phyloP scores from a whole-genome alignment of 176 grass and related monocot species.

The Guadua angustifolia region DNA sequence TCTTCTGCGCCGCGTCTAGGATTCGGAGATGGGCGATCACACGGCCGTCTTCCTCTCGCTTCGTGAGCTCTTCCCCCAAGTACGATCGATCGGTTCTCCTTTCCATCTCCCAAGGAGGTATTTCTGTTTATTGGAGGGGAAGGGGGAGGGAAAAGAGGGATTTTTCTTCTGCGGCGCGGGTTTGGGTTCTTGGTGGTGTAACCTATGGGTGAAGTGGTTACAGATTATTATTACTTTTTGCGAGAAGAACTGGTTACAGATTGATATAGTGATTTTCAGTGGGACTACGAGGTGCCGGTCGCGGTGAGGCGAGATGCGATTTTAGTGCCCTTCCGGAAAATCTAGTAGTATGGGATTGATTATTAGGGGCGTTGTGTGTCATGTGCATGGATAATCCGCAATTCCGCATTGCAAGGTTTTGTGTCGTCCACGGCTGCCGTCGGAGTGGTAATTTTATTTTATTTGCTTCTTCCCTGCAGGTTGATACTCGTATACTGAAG shows the following conservation, averaged over 20 bases:
- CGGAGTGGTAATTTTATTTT: neutral
- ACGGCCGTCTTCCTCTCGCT: slow-evolving; percentile 56
- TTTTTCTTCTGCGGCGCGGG: neutral
- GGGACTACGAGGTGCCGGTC: neutral
- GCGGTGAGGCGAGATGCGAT: neutral
- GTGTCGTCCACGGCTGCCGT: neutral
- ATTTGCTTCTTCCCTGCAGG: slow-evolving; percentile 42
- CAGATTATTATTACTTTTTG: neutral
- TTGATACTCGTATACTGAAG: slow-evolving; percentile 71
- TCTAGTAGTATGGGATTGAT: neutral
- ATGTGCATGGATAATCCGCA: neutral
- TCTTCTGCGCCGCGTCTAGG: neutral
- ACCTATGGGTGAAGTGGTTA: neutral
- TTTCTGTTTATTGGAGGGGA: neutral
- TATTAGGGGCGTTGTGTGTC: neutral
- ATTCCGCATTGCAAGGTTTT: neutral
- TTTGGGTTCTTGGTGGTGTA: neutral
- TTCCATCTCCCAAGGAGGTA: neutral
- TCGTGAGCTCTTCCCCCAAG: slow-evolving; percentile 52
- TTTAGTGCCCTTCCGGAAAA: neutral
- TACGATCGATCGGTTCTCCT: slow-evolving; percentile 6
- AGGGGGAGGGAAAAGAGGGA: neutral
- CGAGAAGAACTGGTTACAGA: neutral
- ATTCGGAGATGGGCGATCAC: slow-evolving; percentile 52
- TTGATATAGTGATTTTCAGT: neutral